A percentile compares a stretch with the other conserved stretches of the same genome.
Evolutionary conservation across 768 basidiomycete genomes (phyloP).

Genomic region (Leccinum barrowsii): DNA sequence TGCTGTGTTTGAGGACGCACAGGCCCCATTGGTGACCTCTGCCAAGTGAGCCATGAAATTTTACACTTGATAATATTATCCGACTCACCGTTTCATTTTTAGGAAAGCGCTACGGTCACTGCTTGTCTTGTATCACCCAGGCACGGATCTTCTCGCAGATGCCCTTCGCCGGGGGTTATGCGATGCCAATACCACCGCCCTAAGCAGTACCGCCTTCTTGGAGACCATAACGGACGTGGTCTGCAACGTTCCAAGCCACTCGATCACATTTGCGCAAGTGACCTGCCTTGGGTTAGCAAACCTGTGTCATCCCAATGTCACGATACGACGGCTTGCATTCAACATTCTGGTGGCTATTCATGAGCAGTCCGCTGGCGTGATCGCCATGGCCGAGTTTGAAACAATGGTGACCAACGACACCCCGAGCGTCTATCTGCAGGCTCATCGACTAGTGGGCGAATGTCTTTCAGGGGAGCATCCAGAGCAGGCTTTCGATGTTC

Average conservation of each 20-base stretch:
- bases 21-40: conserved; percentile 45
- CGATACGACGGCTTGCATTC: conserved; percentile 73
- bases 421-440: conserved; percentile 74
- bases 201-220: conserved; percentile 68
- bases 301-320: conserved; percentile 65
- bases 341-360: conserved; percentile 72
- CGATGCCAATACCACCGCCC: conserved; percentile 44
- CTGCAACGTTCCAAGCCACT: conserved; percentile 47
- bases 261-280: conserved; percentile 70
- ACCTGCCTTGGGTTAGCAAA: conserved; percentile 81
- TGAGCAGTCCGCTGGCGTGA: conserved; percentile 60
- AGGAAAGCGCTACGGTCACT: conserved; percentile 79
- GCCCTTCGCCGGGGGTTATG: conserved; percentile 69
- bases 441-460: conserved; percentile 73
- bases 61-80: conserved; percentile 4
- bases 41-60: conserved; percentile 55
- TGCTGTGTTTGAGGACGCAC: conserved; percentile 63
- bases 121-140: conserved; percentile 53
- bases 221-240: conserved; percentile 74
- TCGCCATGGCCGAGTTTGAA: conserved; percentile 70
- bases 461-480: conserved; percentile 78
- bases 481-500: conserved; percentile 56
- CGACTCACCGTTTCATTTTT: neutral
- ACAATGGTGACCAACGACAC: conserved; percentile 68
- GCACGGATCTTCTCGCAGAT: conserved; percentile 57